Evolutionary conservation across 176 grass and related monocot species (phyloP).

Genomic region (Pontederia crassipes): DNA sequence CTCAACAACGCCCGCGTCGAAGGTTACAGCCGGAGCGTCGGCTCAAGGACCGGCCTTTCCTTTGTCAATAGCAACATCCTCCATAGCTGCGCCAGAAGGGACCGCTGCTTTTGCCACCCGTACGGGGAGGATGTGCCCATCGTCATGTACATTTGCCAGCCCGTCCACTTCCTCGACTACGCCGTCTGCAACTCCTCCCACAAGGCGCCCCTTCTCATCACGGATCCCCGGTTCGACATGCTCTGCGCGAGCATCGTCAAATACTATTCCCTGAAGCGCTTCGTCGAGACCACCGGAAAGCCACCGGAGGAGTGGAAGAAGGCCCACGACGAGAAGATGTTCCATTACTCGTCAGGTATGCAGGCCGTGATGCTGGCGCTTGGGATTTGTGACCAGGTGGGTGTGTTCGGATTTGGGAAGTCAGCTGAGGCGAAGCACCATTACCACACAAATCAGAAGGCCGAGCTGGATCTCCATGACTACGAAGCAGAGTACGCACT

Average conservation of each 20-base stretch:
- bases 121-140: constrained; percentile 45
- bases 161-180: constrained; percentile 58
- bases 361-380: constrained; percentile 57
- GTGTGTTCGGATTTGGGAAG: constrained; percentile 61
- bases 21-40: constrained; percentile 30
- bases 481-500: constrained; percentile 57
- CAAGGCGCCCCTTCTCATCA: constrained; percentile 37
- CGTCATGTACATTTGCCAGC: constrained; percentile 58
- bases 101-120: constrained; percentile 45
- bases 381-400: constrained; percentile 30
- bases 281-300: constrained; percentile 35
- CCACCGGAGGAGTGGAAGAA: constrained; percentile 29
- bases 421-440: constrained; percentile 31
- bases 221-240: constrained; percentile 51
- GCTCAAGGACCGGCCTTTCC: constrained; percentile 39
- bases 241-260: constrained; percentile 54
- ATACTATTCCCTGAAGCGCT: constrained; percentile 66
- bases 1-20: constrained; percentile 70
- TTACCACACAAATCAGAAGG: constrained; percentile 41
- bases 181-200: constrained; percentile 43
- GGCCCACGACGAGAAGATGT: constrained; percentile 46
- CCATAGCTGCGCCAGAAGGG: constrained; percentile 28
- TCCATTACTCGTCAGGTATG: constrained; percentile 86
- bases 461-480: constrained; percentile 42
- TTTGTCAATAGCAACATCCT: constrained; percentile 68